phyloP scores from a whole-genome alignment of 1,284 basidiomycete genomes.

The Tilletiaria anomala region DNA sequence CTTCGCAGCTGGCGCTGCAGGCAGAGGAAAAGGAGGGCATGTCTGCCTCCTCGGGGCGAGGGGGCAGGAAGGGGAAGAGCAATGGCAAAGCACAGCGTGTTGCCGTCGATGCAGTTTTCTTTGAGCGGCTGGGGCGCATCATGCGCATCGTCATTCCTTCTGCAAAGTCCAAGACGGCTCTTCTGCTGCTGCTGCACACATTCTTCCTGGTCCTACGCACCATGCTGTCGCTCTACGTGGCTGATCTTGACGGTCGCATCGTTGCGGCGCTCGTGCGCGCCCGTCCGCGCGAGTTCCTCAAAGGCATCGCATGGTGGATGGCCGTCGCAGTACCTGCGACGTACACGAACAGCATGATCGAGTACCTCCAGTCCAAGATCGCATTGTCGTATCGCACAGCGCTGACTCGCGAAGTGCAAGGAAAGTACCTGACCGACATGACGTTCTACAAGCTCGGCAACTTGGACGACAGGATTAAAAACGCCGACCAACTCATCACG shows the following conservation, averaged over 20 bases:
- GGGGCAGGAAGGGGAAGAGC: conserved; percentile 6
- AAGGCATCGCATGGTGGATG: conserved; percentile 75
- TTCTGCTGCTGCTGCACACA: conserved; percentile 73
- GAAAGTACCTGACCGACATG: conserved; percentile 64
- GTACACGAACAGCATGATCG: conserved; percentile 25
- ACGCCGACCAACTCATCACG: conserved; percentile 94
- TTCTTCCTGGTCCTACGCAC: conserved; percentile 75
- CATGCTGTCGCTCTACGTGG: conserved; percentile 85
- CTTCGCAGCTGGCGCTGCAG: neutral
- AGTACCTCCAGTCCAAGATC: conserved; percentile 83
- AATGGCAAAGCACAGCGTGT: conserved; percentile 11
- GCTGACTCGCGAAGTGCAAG: conserved; percentile 67
- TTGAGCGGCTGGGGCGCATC: conserved; percentile 60
- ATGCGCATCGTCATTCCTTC: conserved; percentile 79
- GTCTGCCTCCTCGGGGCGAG: neutral
- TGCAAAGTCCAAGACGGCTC: conserved; percentile 67
- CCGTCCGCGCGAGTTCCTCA: conserved; percentile 60
- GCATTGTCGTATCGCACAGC: conserved; percentile 81
- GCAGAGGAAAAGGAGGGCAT: neutral
- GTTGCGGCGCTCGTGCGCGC: conserved; percentile 89
- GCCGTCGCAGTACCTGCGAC: conserved; percentile 69
- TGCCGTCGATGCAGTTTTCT: conserved; percentile 79
- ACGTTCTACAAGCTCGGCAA: conserved; percentile 78
- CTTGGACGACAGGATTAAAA: conserved; percentile 72
- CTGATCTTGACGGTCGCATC: conserved; percentile 75